Base-by-base conservation (phyloP, 2,329 filamentous ascomycete species). In the Xylariaceae sp. region DNA sequence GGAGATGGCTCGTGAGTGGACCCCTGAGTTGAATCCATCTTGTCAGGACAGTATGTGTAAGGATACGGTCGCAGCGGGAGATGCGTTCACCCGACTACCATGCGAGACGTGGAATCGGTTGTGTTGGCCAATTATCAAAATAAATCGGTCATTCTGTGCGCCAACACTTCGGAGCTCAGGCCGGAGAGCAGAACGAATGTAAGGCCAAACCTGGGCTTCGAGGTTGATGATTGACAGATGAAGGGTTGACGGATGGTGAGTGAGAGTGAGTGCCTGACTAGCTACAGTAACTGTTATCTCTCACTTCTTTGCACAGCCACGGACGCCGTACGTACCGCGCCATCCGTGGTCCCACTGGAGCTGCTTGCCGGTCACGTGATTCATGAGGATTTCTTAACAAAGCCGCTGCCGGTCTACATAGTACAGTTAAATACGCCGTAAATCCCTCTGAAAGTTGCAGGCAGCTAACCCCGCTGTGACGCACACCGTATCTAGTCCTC, bases 21-120 rank as follows among this genome's bases (percentile, higher is more conserved):
- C 8, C 51, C 43, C 34, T 54, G 50, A 8, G 56, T 52, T 15
- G 57, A 59, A 49, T 54, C 57, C 57, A 59, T 59, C 48, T 19
- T 53, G 54, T 42, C 22, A 12, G 52, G 15, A 29, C n/a, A 26
- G 26, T 43, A 29, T 4, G 22, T 16, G 22, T 22, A 19, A 39
- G 45, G n/a, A 19, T 40, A 43, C 34, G 26, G 30, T 19, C 18
- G 51, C 16, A 45, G 39, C 15, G n/a, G 36, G 26, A 22, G 41
- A 41, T 52, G 36, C 47, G 30, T 41, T 54, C 26, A 42, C 34
- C 42, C 42, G 21, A 47, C 15, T 47, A 15, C 32, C 49, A 47
- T 51, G 26, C 36, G 51, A 9, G 21, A 13, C 13, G 39, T n/a
- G 39, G 26, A 34, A 32, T 49, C 21, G 48, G 15, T 47, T 19